Evolutionary conservation across 805 yeast genomes (phyloP), one percentile per base, ranked within the genome.

Genomic region (Brettanomyces anomalus): DNA sequence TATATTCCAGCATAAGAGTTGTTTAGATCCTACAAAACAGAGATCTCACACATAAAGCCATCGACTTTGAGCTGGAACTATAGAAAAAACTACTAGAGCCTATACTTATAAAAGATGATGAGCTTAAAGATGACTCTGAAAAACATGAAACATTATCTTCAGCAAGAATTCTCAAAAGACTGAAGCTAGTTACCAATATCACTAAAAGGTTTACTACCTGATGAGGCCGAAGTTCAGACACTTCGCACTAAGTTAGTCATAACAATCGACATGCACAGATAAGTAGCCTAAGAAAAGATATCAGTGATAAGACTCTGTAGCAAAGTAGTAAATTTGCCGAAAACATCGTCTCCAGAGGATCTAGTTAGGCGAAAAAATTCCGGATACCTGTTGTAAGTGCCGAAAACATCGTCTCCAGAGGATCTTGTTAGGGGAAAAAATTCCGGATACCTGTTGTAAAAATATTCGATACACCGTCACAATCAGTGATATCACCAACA

Each of bases 401-500:
- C 37, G 10, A 35, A 26, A 35, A 35, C 11, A 15, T 10, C 10
- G n/a, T 35, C 39, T 20, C 31, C 31, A 10, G 31, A 20, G 31
- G 31, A n/a, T 6, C 39, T 31, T 16, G 39, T n/a, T n/a, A 20
- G 16, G 5, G 39, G 6, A 20, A 36, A 17, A 24, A 24, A 14
- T 21, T n/a, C 14, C 10, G 15, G 21, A 36, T 20, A 21, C 8
- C 31, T 5, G 15, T 28, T 5, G 31, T 31, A 36, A 36, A 31
- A 21, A 20, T 31, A 21, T 36, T 24, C 16, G 20, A 20, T 7
- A 36, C 15, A 21, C 39, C 39, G n/a, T 36, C 39, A 36, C 39
- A 36, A 7, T 16, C 31, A 21, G 31, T 24, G 8, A 36, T 11
- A 17, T 36, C 39, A 7, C 20, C n/a, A n/a, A 36, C n/a, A 14